phyloP scores from a whole-genome alignment of 2,329 filamentous ascomycete species.

The Epichloe aotearoae region DNA sequence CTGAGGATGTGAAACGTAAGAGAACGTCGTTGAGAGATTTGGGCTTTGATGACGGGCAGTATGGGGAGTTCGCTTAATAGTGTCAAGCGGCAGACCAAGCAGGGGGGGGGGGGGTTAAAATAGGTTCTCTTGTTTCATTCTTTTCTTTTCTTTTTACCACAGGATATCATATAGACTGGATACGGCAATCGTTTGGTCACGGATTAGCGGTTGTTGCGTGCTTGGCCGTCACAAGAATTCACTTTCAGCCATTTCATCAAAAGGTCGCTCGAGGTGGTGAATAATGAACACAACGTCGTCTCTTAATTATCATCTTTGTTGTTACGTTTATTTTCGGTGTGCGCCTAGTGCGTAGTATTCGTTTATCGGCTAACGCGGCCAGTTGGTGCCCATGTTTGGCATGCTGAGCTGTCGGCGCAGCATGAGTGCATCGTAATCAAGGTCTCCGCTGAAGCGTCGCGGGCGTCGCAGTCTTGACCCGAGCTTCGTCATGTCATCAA shows the following conservation, averaged over 20 bases:
- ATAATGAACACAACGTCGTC: no score
- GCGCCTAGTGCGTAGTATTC: no score
- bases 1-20: slow-evolving; percentile 46
- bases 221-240: not conserved
- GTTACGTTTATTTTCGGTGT: no score
- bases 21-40: slow-evolving; percentile 48
- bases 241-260: not conserved
- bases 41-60: slow-evolving; percentile 78
- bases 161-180: not conserved
- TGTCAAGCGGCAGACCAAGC: not conserved
- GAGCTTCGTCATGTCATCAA: not conserved
- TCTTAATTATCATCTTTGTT: no score
- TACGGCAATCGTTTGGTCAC: not conserved
- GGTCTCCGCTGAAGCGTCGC: not conserved
- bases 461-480: not conserved
- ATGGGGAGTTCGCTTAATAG: slow-evolving; percentile 63
- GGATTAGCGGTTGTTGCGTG: not conserved
- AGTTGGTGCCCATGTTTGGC: not conserved
- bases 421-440: not conserved
- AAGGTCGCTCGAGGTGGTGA: no score
- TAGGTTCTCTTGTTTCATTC: not conserved
- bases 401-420: not conserved
- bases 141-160: no score
- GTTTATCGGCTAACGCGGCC: not conserved
- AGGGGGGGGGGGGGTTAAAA: not conserved